Evolutionary conservation across 371 early-diverging fungal genomes (phyloP), one percentile per base, ranked within the genome.

Genomic region (Apophysomyces ossiformis): DNA sequence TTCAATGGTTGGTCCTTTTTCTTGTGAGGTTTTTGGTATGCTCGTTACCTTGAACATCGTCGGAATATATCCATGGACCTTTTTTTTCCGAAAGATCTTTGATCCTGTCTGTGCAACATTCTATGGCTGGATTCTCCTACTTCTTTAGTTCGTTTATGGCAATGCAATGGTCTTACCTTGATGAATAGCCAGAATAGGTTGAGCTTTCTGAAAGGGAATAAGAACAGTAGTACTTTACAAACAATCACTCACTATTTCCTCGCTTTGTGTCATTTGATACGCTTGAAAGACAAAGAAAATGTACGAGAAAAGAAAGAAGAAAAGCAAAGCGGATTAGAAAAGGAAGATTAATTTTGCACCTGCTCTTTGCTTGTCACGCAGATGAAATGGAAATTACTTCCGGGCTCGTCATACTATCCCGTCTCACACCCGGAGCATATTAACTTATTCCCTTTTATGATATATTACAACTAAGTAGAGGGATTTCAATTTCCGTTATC

Each of bases 361-460:
- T 50, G 16, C 21, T 50, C 21, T 50, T 50, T 50, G 54, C 54
- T 50, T 50, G 54, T 50, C 54, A 50, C 54, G 54, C 54, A 50
- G 54, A n/a, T 26, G 9, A 50, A 50, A 50, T 50, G 54, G 9
- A 50, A 50, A 50, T 50, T 16, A n/a, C 32, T 26, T 26, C 32
- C 2, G 32, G 32, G 32, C 32, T 26, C 32, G 2, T 26, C 32
- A 26, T 26, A 2, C 32, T 26, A 26, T 26, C 32, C 32, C 32
- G 32, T 26, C 32, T 26, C 1, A 26, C 32, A 26, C 32, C 32
- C 32, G 32, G 32, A 26, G 32, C 32, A 26, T 26, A 26, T 26
- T 2, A 26, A 26, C 32, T 26, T 26, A 26, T 26, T 26, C 32
- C 32, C 3, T 26, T 26, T 26, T 26, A 26, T 26, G 1, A 26